Percentiles rank a stretch among this genome's conserved stretches.
Evolutionary conservation across 306 rosid genomes (phyloP).

Genomic region (Acacia acuminata): DNA sequence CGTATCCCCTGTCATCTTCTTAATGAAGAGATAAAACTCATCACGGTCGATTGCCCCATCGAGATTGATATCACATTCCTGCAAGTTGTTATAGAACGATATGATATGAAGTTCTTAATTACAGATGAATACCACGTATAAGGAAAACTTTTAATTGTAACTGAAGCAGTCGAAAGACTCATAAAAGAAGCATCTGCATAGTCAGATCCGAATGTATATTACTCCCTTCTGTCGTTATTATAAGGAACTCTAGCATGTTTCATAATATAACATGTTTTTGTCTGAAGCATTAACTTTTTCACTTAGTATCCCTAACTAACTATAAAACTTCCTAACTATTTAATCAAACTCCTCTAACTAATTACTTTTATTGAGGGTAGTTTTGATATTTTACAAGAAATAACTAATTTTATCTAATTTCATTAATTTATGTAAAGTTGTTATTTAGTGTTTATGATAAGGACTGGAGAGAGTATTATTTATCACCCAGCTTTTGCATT

Average conservation of each 20-base stretch:
- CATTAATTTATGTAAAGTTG: no score
- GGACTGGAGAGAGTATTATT: not conserved
- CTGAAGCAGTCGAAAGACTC: not conserved
- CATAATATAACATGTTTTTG: no score
- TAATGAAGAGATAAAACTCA: slow-evolving; percentile 62
- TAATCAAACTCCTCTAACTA: no score
- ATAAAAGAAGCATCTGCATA: not conserved
- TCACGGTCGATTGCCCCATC: slow-evolving; percentile 61
- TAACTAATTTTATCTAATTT: no score
- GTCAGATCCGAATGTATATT: not conserved
- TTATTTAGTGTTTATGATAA: no score
- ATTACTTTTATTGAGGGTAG: no score
- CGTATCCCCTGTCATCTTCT: slow-evolving; percentile 58
- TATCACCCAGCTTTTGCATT: not conserved
- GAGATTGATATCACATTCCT: slow-evolving; percentile 59
- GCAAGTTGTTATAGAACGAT: slow-evolving; percentile 28
- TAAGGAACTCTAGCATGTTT: no score
- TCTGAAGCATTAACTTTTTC: no score
- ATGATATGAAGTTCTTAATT: slow-evolving; percentile 4
- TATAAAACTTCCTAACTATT: no score
- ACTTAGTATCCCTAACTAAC: no score
- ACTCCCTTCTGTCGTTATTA: no score
- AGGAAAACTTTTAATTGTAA: not conserved
- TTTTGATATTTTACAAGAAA: no score
- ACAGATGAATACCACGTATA: not conserved